Percentiles rank a stretch among this genome's conserved stretches.
Evolutionary conservation across 1,139 yeast genomes (phyloP).

Genomic region (Suhomyces kunorum): DNA sequence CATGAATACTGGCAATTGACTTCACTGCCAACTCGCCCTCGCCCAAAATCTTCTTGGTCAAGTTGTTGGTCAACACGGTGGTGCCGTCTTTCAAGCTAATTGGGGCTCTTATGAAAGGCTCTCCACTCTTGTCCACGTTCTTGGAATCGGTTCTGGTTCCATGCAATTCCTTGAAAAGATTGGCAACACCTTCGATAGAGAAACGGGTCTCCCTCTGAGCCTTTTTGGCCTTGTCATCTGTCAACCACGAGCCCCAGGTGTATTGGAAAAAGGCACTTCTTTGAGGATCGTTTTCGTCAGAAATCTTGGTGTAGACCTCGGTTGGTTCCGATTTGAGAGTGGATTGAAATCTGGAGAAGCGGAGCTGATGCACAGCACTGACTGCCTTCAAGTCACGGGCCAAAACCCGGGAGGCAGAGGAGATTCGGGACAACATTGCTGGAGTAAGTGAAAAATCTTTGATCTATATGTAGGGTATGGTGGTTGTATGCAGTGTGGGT

Average conservation of each 20-base stretch:
- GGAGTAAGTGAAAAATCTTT: slow-evolving; percentile 7
- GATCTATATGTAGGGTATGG: neutral
- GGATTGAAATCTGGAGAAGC: slow-evolving; percentile 16
- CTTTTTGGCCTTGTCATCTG: slow-evolving; percentile 72
- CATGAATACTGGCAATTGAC: slow-evolving; percentile 82
- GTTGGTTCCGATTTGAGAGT: slow-evolving; percentile 24
- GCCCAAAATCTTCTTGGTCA: slow-evolving; percentile 44
- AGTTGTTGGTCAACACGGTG: slow-evolving; percentile 47
- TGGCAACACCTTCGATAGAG: slow-evolving; percentile 72
- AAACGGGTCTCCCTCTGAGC: slow-evolving; percentile 78
- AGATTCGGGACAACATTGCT: slow-evolving; percentile 14
- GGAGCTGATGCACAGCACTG: neutral
- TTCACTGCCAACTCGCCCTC: slow-evolving; percentile 51
- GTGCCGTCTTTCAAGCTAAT: slow-evolving; percentile 42
- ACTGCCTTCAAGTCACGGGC: neutral
- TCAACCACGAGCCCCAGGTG: slow-evolving; percentile 95
- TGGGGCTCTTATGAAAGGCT: slow-evolving; percentile 36
- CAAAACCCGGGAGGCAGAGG: slow-evolving; percentile 7
- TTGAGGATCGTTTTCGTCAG: slow-evolving; percentile 66
- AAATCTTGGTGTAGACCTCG: slow-evolving; percentile 51
- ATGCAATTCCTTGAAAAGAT: slow-evolving; percentile 44
- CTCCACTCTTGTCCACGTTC: slow-evolving; percentile 28
- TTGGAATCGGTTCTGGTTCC: slow-evolving; percentile 26
- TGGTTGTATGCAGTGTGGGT: too few species aligned
- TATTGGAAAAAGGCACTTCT: slow-evolving; percentile 79